Base-by-base conservation (phyloP, 1,284 basidiomycete genomes). In the Ceraceosorus guamensis region DNA sequence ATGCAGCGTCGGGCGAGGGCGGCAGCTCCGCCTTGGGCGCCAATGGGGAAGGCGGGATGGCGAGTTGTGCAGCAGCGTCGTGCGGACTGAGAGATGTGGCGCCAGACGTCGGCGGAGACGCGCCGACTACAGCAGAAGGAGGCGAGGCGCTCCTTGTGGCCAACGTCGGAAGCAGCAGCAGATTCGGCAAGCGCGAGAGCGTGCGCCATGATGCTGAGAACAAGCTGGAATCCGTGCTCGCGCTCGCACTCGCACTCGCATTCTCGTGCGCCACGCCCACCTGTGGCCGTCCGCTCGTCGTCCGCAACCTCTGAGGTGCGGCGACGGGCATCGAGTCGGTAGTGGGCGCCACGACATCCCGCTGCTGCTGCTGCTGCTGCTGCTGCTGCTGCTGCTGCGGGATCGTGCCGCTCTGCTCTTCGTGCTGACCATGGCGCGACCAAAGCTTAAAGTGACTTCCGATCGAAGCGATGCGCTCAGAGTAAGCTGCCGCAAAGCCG, bases 401-500 rank as follows among this genome's bases (percentile, higher is more conserved):
- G 8, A 8, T n/a, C n/a, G 37, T 41, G 37, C 37, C 8, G 37
- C 37, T 41, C n/a, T n/a, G n/a, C n/a, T n/a, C n/a, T n/a, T n/a
- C n/a, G n/a, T n/a, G n/a, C n/a, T n/a, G n/a, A 10, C 10, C 39
- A 43, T 10, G 39, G 8, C 44, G 44, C 6, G 39, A 30, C 55
- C 52, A 55, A 4, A 57, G 34, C 11, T 48, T 18, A 3, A 55
- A 30, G 5, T 52, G 51, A 18, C 24, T 52, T 8, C 32, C 30
- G 14, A 57, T 24, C 11, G 39, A 14, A 33, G 55, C 18, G 24
- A 57, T 30, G 11, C 55, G 16, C 46, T 57, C 45, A 43, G 52
- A 45, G 52, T 57, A 57, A 6, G 55, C 53, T n/a, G 24, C 52
- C 8, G 55, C 53, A 33, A 57, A 57, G 3, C 55, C 55, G 14